Percentiles rank a stretch among this genome's conserved stretches.
These are phyloP conservation scores for Candida hungchunana DNA, from an alignment of 805 yeast species.

Conservation along the genomic window DNA sequence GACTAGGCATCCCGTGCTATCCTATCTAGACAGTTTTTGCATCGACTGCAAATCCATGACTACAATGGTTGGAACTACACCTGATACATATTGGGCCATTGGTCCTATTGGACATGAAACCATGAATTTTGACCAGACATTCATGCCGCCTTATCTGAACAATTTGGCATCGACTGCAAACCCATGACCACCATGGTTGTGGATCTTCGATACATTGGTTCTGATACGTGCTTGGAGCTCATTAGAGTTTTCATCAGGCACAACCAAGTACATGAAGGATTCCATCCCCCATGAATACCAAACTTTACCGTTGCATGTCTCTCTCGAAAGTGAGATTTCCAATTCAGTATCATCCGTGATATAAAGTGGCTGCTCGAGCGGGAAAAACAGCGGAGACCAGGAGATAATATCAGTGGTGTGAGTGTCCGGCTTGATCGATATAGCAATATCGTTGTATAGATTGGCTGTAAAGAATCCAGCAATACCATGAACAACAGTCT, in stretches of 20 bases:
- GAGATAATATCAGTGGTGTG: conserved; percentile 46
- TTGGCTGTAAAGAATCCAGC: conserved; percentile 71
- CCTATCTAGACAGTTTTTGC: no score
- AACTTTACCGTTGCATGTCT: conserved; percentile 34
- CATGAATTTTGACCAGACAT: not conserved
- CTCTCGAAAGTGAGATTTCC: conserved; percentile 48
- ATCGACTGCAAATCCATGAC: no score
- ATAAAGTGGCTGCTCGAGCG: conserved; percentile 49
- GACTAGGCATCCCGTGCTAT: no score
- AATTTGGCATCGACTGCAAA: conserved; percentile 14
- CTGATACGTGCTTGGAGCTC: conserved; percentile 32
- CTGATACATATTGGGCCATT: not conserved
- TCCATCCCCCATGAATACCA: conserved; percentile 72
- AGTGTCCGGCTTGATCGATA: conserved; percentile 47
- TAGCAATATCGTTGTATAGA: conserved; percentile 52
- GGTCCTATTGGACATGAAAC: not conserved
- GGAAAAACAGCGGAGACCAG: conserved; percentile 70
- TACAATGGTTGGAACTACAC: no score
- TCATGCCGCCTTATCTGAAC: not conserved
- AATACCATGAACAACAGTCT: conserved; percentile 65
- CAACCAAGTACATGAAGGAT: conserved; percentile 41
- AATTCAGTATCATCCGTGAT: conserved; percentile 52
- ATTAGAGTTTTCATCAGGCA: conserved; percentile 22
- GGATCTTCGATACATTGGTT: conserved; percentile 36
- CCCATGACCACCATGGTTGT: conserved; percentile 34